Evolutionary conservation across 768 basidiomycete genomes (phyloP).

Genomic region (Boletellus ananas): DNA sequence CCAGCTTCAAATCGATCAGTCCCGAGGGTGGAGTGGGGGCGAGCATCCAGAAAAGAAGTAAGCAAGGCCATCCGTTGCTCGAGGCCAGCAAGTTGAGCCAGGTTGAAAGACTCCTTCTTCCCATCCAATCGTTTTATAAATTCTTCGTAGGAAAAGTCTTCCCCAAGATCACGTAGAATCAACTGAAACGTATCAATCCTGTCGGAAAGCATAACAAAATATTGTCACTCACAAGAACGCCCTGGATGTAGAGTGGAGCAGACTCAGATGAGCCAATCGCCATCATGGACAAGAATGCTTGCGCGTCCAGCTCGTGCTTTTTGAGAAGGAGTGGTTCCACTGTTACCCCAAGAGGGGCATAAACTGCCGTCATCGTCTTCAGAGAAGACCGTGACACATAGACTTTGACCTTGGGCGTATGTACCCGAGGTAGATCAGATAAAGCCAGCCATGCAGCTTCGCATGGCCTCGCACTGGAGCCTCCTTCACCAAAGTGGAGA

Average conservation of each 20-base stretch:
- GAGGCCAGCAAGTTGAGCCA: constrained; percentile 49
- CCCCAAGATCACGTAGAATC: constrained; percentile 62
- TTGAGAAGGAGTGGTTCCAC: constrained; percentile 55
- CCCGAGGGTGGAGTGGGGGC: neutral
- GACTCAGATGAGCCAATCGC: constrained; percentile 57
- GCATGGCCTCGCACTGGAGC: constrained; percentile 50
- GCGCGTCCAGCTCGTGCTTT: constrained; percentile 61
- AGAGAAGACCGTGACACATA: constrained; percentile 61
- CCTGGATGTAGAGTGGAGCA: constrained; percentile 68
- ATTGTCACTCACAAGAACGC: constrained; percentile 49
- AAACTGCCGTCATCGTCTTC: constrained; percentile 56
- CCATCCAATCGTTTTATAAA: constrained; percentile 47
- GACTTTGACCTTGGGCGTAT: constrained; percentile 38
- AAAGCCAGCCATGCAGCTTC: constrained; percentile 63
- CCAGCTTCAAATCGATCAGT: constrained; percentile 48
- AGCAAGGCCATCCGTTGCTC: constrained; percentile 63
- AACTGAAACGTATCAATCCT: constrained; percentile 32
- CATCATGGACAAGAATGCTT: constrained; percentile 74
- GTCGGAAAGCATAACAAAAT: neutral
- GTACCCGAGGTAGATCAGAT: constrained; percentile 31
- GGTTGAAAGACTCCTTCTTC: constrained; percentile 52
- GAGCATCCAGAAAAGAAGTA: constrained; percentile 49
- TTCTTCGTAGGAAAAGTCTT: constrained; percentile 47
- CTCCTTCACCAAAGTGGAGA: constrained; percentile 69
- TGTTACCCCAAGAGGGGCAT: constrained; percentile 49